Evolutionary conservation across 495 filamentous ascomycete species (phyloP).

Genomic region (Stereocaulon alpinum): DNA sequence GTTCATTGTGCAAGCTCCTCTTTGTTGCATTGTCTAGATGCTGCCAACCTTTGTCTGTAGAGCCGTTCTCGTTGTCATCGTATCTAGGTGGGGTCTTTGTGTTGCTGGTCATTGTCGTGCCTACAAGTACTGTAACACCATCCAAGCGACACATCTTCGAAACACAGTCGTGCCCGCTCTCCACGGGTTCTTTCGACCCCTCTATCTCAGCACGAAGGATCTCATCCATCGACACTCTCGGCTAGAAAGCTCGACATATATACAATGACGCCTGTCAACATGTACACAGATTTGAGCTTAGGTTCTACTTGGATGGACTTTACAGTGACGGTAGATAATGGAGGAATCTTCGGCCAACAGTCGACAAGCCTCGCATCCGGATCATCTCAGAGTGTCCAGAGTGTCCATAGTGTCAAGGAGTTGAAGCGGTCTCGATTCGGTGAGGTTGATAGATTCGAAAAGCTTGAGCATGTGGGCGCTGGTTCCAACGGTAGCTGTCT

Average conservation of each 20-base stretch:
- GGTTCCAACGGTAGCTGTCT: slow-evolving; percentile 10
- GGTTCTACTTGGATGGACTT: no score
- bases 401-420: background rate
- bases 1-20: background rate
- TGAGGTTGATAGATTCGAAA: background rate
- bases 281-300: background rate
- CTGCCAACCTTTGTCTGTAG: background rate
- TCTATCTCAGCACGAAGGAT: background rate
- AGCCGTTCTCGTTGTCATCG: background rate
- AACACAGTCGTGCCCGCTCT: background rate
- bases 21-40: background rate
- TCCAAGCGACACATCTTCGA: background rate
- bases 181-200: background rate
- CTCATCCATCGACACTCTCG: background rate
- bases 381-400: no score
- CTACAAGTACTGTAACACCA: background rate
- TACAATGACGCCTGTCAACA: background rate
- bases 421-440: slow-evolving; percentile 6
- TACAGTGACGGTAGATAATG: no score
- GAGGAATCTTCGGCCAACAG: no score
- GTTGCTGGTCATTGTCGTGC: background rate
- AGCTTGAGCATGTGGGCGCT: slow-evolving; percentile 4
- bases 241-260: background rate
- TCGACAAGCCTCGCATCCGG: no score
- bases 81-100: background rate